Evolutionary conservation across 2,329 filamentous ascomycete genomes (phyloP), one percentile per base, ranked within the genome.

Genomic region (Epichloe coenophiala): DNA sequence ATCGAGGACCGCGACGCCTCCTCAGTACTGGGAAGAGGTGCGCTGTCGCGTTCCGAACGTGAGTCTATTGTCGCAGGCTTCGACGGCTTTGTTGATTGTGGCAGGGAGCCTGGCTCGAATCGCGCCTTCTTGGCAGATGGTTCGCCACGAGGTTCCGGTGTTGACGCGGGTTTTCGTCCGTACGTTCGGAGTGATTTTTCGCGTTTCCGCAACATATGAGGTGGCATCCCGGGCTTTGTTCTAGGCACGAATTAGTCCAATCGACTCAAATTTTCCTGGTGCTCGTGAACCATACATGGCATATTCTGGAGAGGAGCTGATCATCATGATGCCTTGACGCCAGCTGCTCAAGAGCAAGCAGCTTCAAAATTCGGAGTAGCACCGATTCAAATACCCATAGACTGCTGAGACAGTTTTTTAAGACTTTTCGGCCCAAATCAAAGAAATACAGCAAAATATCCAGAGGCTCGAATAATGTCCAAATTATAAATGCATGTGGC

Each of bases 181-280:
- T 72, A 72, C 12, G 70, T 72, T 51, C 67, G 64, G 13, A 70
- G 55, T 4, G 63, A 60, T 52, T 65, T 68, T 48, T 59, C 60
- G 48, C 66, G 63, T 38, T 60, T 60, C 50, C 60, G 61, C 19
- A 59, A 49, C 8, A 51, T 51, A 15, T 53, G 55, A 35, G 56
- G 45, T 39, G 52, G 37, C 53, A 63, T 56, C 49, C 58, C 56
- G 6, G 53, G 57, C 48, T 64, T 63, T n/a, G 62, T 63, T 62
- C 67, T 68, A 19, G 23, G 11, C 5, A 13, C 17, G 5, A 12
- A 6, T 42, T 42, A 42, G 19, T 21, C 17, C 17, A 21, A 11
- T 2, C 5, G 5, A 12, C 15, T 11, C 23, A 2, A 38, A 2
- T 40, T 40, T 40, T 40, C 11, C 39, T 39, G 23, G 31, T 31